phyloP scores from a whole-genome alignment of 2,329 filamentous ascomycete species.

The Blumeria graminis region DNA sequence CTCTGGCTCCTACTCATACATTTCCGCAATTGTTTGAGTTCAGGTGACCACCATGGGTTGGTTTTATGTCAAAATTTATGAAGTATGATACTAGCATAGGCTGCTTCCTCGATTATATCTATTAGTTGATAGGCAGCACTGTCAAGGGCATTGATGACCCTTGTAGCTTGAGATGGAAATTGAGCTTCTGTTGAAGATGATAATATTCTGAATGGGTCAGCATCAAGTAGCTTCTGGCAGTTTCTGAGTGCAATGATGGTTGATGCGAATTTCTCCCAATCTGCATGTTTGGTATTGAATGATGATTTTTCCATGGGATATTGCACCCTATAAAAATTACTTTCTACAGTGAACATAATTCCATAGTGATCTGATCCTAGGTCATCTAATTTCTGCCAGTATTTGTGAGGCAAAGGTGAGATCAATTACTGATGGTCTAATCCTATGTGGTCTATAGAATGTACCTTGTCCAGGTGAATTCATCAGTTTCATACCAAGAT shows the following conservation, averaged over 20 bases:
- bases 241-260: background rate
- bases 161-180: background rate
- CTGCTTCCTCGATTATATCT: too few relatives aligned
- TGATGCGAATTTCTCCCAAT: background rate
- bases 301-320: background rate
- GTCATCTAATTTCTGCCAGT: background rate
- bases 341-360: background rate
- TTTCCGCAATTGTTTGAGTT: too few relatives aligned
- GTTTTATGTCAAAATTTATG: too few relatives aligned
- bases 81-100: too few relatives aligned
- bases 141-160: too few relatives aligned
- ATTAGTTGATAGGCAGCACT: too few relatives aligned
- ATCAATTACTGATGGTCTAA: background rate
- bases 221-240: background rate
- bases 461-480: background rate
- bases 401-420: background rate
- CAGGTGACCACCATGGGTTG: too few relatives aligned
- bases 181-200: background rate
- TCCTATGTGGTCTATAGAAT: background rate
- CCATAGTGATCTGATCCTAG: background rate
- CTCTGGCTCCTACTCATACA: too few relatives aligned
- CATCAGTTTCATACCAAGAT: background rate
- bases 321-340: background rate
- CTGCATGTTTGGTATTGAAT: background rate
- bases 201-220: background rate